Base-by-base conservation (phyloP, 805 yeast species). In the Peterozyma toletana region DNA sequence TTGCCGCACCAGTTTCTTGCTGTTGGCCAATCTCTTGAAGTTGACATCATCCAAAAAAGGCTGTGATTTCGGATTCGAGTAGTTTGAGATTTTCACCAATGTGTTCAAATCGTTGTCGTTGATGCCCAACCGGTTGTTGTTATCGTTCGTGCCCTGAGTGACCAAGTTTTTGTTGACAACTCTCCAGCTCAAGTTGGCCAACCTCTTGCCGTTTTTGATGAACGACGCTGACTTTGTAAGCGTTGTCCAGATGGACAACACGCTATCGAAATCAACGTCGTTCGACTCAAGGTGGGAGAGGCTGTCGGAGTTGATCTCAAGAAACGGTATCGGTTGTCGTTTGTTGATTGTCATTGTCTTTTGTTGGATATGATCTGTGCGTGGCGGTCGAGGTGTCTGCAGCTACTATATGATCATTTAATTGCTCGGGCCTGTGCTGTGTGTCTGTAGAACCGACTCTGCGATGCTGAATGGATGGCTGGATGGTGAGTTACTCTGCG, bases 161-260 rank as follows among this genome's bases (percentile, higher is more conserved):
- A 46, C 35, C 13, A 64, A 42, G 31, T 56, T 56, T 34, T 60
- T 52, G 42, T 64, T 64, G 13, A 62, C 60, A 16, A 62, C 57
- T 31, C 69, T 50, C 68, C 67, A 63, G 40, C 64, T 55, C 11
- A 62, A 53, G 43, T 64, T 63, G 43, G 62, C 68, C 14, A 64
- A 48, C 40, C 69, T 47, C 39, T 54, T 55, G 27, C 68, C 68
- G 42, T 63, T 59, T 33, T 49, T 49, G 14, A 63, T 55, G 39
- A 55, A 54, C 37, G 56, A 59, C 18, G 62, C 53, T 1, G 63
- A 56, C 42, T 63, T 62, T 10, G 58, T 58, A 11, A 63, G 41
- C 2, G 71, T 69, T 9, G 71, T 64, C 70, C 73, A 68, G 18
- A 69, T 60, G 2, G 67, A 60, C 29, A 69, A 50, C 3, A 68